These are phyloP conservation scores for Chlamydomonas applanata DNA, from an alignment of 139 green algal species.

Conservation along the genomic window DNA sequence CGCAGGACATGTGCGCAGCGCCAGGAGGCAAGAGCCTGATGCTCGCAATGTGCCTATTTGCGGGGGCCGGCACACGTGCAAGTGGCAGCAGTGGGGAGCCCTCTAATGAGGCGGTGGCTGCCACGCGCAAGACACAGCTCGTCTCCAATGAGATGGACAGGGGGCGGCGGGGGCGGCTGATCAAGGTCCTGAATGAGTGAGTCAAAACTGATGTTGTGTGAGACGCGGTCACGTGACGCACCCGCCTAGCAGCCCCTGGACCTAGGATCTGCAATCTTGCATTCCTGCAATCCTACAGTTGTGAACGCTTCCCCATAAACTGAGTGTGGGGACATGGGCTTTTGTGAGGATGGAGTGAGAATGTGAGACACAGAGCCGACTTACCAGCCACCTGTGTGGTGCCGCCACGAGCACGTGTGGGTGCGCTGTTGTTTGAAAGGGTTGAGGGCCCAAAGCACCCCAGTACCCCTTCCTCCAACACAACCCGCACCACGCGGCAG, in stretches of 20 bases:
- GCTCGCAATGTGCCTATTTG: constrained; percentile 33
- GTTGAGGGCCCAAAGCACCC: neutral
- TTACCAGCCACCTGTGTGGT: constrained; percentile 21
- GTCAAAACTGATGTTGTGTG: too few species aligned
- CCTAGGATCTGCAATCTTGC: too few species aligned
- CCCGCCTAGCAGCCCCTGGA: too few species aligned
- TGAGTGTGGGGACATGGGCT: too few species aligned
- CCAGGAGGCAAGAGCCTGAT: constrained; percentile 62
- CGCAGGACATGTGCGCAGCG: constrained; percentile 63
- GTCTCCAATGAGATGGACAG: constrained; percentile 55
- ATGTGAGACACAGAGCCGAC: too few species aligned
- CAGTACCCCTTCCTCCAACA: too few species aligned
- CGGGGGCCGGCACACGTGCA: neutral
- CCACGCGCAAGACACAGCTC: constrained; percentile 6
- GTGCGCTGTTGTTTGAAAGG: neutral
- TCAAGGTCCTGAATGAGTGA: constrained; percentile 40
- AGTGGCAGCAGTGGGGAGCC: neutral
- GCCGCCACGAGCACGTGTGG: neutral
- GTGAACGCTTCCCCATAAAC: too few species aligned
- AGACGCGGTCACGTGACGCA: too few species aligned
- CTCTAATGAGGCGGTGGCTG: neutral
- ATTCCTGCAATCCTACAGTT: too few species aligned
- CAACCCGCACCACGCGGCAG: neutral
- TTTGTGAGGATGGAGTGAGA: too few species aligned
- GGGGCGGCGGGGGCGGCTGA: constrained; percentile 30